A percentile compares a stretch with the other conserved stretches of the same genome.
phyloP scores from a whole-genome alignment of 257 asterid species.

The Datura wrightii region DNA sequence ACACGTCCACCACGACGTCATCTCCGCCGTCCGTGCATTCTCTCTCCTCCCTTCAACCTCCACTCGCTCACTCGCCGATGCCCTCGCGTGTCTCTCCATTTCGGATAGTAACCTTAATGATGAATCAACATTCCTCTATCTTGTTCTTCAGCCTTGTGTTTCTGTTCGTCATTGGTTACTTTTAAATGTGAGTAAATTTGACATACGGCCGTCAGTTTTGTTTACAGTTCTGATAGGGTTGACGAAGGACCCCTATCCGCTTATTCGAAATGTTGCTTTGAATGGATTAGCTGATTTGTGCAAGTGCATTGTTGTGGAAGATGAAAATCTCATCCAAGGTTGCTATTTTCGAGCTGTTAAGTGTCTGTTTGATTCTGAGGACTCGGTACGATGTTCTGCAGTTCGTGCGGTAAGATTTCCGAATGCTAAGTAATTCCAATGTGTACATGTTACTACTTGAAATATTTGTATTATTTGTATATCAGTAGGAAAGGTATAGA shows the following conservation, averaged over 20 bases:
- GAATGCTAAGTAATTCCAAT: neutral
- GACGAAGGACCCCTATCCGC: slow-evolving; percentile 89
- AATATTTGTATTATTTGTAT: neutral
- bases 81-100: slow-evolving; percentile 57
- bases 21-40: slow-evolving; percentile 48
- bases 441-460: neutral
- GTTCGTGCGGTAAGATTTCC: slow-evolving; percentile 67
- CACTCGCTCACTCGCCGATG: slow-evolving; percentile 43
- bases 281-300: slow-evolving; percentile 62
- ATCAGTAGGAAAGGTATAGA: neutral
- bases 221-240: slow-evolving; percentile 73
- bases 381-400: slow-evolving; percentile 74
- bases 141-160: slow-evolving; percentile 46
- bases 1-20: slow-evolving; percentile 44
- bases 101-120: slow-evolving; percentile 25
- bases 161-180: slow-evolving; percentile 73
- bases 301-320: slow-evolving; percentile 56
- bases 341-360: slow-evolving; percentile 81
- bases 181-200: slow-evolving; percentile 60
- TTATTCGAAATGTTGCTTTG: slow-evolving; percentile 69
- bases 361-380: slow-evolving; percentile 78
- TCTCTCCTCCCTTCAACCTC: slow-evolving; percentile 50
- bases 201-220: slow-evolving; percentile 69
- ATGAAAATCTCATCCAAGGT: slow-evolving; percentile 57
- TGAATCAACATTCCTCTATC: slow-evolving; percentile 38